These are phyloP conservation scores for Prototheca cutis DNA, from an alignment of 163 green algal genomes.

Conservation along the genomic window DNA sequence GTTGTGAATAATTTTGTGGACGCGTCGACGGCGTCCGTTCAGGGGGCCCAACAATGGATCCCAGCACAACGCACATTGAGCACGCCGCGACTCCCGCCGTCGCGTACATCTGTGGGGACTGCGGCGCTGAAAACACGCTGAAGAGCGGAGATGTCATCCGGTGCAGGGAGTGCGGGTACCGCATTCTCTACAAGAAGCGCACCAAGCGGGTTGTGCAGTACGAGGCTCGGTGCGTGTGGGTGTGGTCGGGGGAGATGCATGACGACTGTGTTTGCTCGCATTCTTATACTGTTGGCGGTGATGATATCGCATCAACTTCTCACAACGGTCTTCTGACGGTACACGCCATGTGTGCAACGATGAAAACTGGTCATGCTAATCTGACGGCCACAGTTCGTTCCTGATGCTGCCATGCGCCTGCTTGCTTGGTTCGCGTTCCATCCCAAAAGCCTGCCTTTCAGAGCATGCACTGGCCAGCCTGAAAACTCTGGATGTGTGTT, in stretches of 20 bases:
- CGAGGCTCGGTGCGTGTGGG: conserved; percentile 60
- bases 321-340: conserved; percentile 34
- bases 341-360: conserved; percentile 1
- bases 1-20: too few relatives aligned
- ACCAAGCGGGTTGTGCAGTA: conserved; percentile 91
- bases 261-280: neutral
- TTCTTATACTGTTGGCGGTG: neutral
- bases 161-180: conserved; percentile 90
- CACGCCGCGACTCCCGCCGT: too few relatives aligned
- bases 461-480: too few relatives aligned
- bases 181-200: conserved; percentile 98
- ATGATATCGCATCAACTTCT: conserved; percentile 18
- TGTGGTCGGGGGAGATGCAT: neutral
- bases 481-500: too few relatives aligned
- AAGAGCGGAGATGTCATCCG: conserved; percentile 85
- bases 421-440: neutral
- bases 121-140: conserved; percentile 74
- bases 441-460: too few relatives aligned
- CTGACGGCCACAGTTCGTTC: conserved; percentile 2
- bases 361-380: conserved; percentile 25
- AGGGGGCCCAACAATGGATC: too few relatives aligned
- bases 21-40: too few relatives aligned
- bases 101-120: conserved; percentile 87
- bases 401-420: neutral
- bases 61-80: too few relatives aligned